Evolutionary conservation across 768 basidiomycete species (phyloP).

Genomic region (Kwoniella sp.): DNA sequence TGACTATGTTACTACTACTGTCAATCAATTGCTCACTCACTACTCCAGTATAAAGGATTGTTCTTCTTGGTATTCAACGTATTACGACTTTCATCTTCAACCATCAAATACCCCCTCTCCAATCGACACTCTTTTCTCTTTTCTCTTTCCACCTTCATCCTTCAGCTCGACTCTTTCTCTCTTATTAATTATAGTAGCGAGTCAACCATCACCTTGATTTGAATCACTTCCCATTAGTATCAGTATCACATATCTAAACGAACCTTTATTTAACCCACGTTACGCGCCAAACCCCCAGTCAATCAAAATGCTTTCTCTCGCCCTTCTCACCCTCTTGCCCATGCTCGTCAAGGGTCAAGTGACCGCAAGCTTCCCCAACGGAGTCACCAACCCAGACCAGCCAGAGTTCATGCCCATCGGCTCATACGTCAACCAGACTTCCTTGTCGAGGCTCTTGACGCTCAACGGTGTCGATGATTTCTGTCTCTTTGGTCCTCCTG

Average conservation of each 20-base stretch:
- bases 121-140: constrained; percentile 3
- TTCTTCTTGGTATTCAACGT: not conserved
- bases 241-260: not conserved
- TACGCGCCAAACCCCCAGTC: not conserved
- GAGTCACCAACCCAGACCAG: constrained; percentile 46
- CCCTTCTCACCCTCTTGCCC: constrained; percentile 19
- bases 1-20: not conserved
- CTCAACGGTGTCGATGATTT: constrained; percentile 55
- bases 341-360: constrained; percentile 19
- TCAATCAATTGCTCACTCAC: not conserved
- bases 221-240: constrained; percentile 1
- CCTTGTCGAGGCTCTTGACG: constrained; percentile 46
- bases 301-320: constrained; percentile 11
- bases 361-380: constrained; percentile 38
- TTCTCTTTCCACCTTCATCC: not conserved
- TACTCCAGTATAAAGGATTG: constrained; percentile 1
- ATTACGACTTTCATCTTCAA: not conserved
- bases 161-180: constrained; percentile 1
- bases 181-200: no score
- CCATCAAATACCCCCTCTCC: not conserved
- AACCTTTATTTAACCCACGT: not conserved
- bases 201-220: no score
- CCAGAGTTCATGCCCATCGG: constrained; percentile 47
- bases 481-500: constrained; percentile 48
- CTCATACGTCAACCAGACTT: constrained; percentile 52